Base-by-base conservation (phyloP, 495 filamentous ascomycete species). In the Bryoglossum gracile region DNA sequence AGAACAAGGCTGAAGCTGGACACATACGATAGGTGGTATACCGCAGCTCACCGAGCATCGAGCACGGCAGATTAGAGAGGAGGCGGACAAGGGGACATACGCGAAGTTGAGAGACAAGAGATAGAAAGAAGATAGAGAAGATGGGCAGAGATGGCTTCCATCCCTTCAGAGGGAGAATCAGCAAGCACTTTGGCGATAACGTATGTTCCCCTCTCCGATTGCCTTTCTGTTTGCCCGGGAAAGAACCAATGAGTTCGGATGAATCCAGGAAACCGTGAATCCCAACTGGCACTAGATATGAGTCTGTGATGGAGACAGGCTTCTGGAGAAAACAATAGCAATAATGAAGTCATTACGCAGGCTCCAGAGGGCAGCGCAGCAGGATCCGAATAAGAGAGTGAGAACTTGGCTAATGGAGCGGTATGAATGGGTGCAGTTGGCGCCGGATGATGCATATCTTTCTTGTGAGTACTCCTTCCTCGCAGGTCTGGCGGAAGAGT, bases 101-200 rank as follows among this genome's bases (percentile, higher is more conserved):
- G n/a, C n/a, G n/a, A n/a, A n/a, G n/a, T n/a, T n/a, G n/a, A n/a
- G n/a, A 24, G 16, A 50, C 21, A 19, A 32, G 41, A 22, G 35
- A 19, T 4, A 14, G 14, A 38, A 26, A 43, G n/a, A 18, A 18
- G 17, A 19, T 23, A 8, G 16, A 5, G 38, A 49, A 37, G 9
- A 62, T 62, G 59, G 38, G 40, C 8, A 39, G 51, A 42, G 55
- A 55, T 17, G 63, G 67, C 23, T 71, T 71, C 37, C 66, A 70
- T 43, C 68, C 68, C 4, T 70, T 70, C 54, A 61, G 60, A 28
- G 68, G 68, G 10, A 49, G 55, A 40, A 54, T 71, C 13, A 65
- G 63, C 54, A 62, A 48, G 53, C 67, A 65, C 43, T 71, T 69
- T 46, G 65, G 65, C 24, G 68, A 67, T 41, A 59, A 50, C 33